phyloP scores from a whole-genome alignment of 208 protist species.

The Naegleria fowleri region DNA sequence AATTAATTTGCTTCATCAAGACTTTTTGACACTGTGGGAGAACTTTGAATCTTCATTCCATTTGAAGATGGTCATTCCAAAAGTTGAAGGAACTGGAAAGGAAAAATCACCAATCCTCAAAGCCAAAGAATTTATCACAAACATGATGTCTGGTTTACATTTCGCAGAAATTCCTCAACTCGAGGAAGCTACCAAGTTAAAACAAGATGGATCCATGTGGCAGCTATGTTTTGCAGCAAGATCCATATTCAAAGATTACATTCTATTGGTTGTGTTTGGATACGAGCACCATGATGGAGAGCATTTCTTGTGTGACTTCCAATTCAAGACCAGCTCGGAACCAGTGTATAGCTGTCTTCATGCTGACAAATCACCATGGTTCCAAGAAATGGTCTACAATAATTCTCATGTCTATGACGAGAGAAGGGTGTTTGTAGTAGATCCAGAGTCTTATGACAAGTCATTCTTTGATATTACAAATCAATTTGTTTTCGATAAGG shows the following conservation, averaged over 20 bases:
- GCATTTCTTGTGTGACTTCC: not conserved
- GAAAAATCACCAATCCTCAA: not conserved
- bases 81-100: not conserved
- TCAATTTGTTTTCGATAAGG: not conserved
- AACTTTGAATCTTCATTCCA: not conserved
- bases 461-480: not conserved
- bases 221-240: not conserved
- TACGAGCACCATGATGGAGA: not conserved
- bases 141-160: not conserved
- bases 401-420: not conserved
- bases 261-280: not conserved
- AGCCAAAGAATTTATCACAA: not conserved
- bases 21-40: conserved; percentile 23
- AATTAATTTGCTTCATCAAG: not conserved
- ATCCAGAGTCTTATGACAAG: not conserved
- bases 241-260: conserved; percentile 8
- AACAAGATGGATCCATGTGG: not conserved
- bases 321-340: not conserved
- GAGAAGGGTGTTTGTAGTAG: not conserved
- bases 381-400: not conserved
- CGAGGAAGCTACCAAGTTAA: not conserved
- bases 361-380: not conserved
- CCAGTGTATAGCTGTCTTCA: not conserved
- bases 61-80: not conserved
- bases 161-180: not conserved